Conservation (phyloP, 805 yeast species). For the Pichia rugopelliculosa region DNA sequence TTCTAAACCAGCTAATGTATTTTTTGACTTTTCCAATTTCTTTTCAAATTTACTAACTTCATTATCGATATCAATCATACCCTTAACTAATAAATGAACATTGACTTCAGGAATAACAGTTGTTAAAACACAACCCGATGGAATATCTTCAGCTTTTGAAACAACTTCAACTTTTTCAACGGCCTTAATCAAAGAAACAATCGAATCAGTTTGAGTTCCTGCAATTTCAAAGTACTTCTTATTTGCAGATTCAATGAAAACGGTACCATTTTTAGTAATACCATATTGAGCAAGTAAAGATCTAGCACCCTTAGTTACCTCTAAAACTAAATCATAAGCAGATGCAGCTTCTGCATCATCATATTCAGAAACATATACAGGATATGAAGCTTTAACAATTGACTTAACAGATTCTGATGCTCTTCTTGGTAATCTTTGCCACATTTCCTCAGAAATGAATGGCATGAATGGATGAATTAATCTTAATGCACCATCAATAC, state of each 20-base stretch:
- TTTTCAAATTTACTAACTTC: conserved; percentile 78
- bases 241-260: conserved; percentile 66
- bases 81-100: conserved; percentile 89
- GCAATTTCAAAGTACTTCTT: conserved; percentile 45
- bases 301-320: conserved; percentile 84
- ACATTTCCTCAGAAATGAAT: conserved; percentile 92
- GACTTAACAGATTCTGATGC: conserved; percentile 60
- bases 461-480: conserved; percentile 99
- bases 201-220: conserved; percentile 69
- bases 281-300: conserved; percentile 86
- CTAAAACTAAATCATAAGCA: conserved; percentile 79
- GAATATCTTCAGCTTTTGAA: conserved; percentile 46
- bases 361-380: conserved; percentile 53
- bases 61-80: conserved; percentile 86
- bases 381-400: conserved; percentile 75
- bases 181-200: conserved; percentile 86
- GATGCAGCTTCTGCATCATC: conserved; percentile 57
- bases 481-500: conserved; percentile 84
- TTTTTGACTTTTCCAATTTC: conserved; percentile 63
- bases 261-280: conserved; percentile 81
- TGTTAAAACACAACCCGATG: conserved; percentile 84
- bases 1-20: conserved; percentile 52
- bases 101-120: conserved; percentile 74
- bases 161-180: conserved; percentile 70
- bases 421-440: conserved; percentile 96